phyloP scores from a whole-genome alignment of 495 filamentous ascomycete species.

The Schizothecium vesticola region DNA sequence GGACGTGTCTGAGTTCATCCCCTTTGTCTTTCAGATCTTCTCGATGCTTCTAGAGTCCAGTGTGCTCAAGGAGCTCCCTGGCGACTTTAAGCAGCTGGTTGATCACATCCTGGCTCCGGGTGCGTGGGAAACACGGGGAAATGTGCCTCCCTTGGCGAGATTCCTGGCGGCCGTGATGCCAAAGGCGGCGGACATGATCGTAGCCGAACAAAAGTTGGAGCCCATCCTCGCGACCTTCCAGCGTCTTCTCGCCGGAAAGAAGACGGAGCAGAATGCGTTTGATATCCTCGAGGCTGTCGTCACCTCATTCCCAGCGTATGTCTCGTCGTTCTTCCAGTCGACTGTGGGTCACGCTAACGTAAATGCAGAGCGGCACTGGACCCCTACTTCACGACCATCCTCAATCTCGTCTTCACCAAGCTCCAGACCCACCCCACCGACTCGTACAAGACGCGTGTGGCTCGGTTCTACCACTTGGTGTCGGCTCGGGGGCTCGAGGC shows the following conservation, averaged over 20 bases:
- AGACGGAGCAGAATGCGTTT: slow-evolving; percentile 76
- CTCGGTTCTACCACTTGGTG: slow-evolving; percentile 87
- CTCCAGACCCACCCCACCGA: slow-evolving; percentile 74
- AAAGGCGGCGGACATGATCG: slow-evolving; percentile 64
- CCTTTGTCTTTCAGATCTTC: slow-evolving; percentile 94
- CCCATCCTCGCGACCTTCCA: slow-evolving; percentile 89
- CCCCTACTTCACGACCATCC: slow-evolving; percentile 71
- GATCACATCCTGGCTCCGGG: slow-evolving; percentile 65
- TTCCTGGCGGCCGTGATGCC: slow-evolving; percentile 79
- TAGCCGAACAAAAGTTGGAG: slow-evolving; percentile 65
- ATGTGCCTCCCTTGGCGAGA: slow-evolving; percentile 82
- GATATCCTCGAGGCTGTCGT: slow-evolving; percentile 82
- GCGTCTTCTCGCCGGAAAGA: slow-evolving; percentile 64
- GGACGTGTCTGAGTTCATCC: slow-evolving; percentile 88
- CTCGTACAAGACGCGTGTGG: slow-evolving; percentile 71
- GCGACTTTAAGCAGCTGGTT: slow-evolving; percentile 71
- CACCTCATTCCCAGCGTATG: slow-evolving; percentile 63
- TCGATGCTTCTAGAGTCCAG: slow-evolving; percentile 82
- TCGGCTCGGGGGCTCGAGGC: slow-evolving; percentile 63
- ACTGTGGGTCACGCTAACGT: slow-evolving; percentile 8
- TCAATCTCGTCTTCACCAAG: slow-evolving; percentile 75
- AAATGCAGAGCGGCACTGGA: slow-evolving; percentile 54
- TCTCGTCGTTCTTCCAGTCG: slow-evolving; percentile 11
- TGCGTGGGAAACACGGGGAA: slow-evolving; percentile 86
- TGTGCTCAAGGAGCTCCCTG: slow-evolving; percentile 63